Evolutionary conservation across 768 basidiomycete genomes (phyloP), one percentile per base, ranked within the genome.

Genomic region (Russula sp.): DNA sequence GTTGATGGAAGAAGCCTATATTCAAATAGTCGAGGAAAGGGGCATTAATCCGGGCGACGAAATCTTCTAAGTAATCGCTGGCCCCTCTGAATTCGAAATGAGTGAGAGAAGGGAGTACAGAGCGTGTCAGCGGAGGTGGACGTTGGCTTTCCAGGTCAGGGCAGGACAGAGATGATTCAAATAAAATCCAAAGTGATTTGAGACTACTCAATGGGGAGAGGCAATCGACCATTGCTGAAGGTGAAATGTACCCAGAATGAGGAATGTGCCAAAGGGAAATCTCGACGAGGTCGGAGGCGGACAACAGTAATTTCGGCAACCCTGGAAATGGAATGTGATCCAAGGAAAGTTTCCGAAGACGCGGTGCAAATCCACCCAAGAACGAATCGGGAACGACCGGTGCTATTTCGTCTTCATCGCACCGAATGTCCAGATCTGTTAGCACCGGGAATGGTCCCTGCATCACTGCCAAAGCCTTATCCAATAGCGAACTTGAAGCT

Each of bases 301-400:
- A 62, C 14, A 30, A 30, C 18, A 49, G 53, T 5, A 62, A 34
- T 8, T 36, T 56, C 20, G 51, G 30, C 26, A 54, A 55, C 26
- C 30, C 42, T 1, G 46, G 46, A 49, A 38, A 28, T 16, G 44
- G 14, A 13, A 49, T 38, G 36, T 13, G 2, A 14, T 14, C 10
- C 5, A 62, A 24, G n/a, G 1, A 34, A 28, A 61, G 28, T 11
- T 3, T 34, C 36, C 24, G 34, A 6, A 56, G 53, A 22, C 20
- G 34, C 10, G 60, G 44, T 11, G 61, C 40, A 42, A 28, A 48
- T 48, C 11, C 61, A 46, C 44, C 22, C 32, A 38, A 48, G 18
- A 62, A 62, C 10, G 30, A 24, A 44, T 36, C 28, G 20, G 61
- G 24, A 13, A 62, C 4, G 32, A 36, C 13, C 1, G 28, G 32